Evolutionary conservation across 805 yeast species (phyloP).

Genomic region (Candida saitoana): DNA sequence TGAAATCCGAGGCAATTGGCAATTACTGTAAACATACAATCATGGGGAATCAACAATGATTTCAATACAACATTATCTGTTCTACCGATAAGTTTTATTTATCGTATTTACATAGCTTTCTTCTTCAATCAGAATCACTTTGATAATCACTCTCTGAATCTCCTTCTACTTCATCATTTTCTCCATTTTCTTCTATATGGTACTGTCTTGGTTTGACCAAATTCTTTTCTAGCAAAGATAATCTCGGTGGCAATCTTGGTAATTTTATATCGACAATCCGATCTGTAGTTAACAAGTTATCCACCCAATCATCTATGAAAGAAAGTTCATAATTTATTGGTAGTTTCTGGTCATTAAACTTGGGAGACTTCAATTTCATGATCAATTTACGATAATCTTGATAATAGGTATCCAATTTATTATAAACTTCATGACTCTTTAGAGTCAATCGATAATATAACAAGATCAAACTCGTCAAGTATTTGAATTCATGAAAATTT

Average conservation of each 20-base stretch:
- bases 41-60: too few relatives aligned
- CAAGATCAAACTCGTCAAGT: slow-evolving; percentile 64
- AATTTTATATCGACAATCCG: slow-evolving; percentile 71
- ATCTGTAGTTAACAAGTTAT: slow-evolving; percentile 50
- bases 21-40: too few relatives aligned
- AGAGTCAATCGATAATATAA: slow-evolving; percentile 55
- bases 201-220: slow-evolving; percentile 37
- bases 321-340: slow-evolving; percentile 32
- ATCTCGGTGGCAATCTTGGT: slow-evolving; percentile 53
- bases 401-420: slow-evolving; percentile 49
- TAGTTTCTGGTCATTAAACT: slow-evolving; percentile 11
- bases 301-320: slow-evolving; percentile 74
- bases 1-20: too few relatives aligned
- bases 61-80: too few relatives aligned
- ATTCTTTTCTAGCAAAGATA: slow-evolving; percentile 40
- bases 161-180: slow-evolving; percentile 13
- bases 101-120: too few relatives aligned
- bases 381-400: slow-evolving; percentile 70
- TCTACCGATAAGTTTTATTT: too few relatives aligned
- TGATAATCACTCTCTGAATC: slow-evolving; percentile 13
- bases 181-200: slow-evolving; percentile 27
- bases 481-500: slow-evolving; percentile 59
- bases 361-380: slow-evolving; percentile 26
- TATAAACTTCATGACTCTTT: slow-evolving; percentile 37
- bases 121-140: slow-evolving; percentile 39